Evolutionary conservation across 2,329 filamentous ascomycete genomes (phyloP).

Genomic region (Teratosphaeria pseudoeucalypti): DNA sequence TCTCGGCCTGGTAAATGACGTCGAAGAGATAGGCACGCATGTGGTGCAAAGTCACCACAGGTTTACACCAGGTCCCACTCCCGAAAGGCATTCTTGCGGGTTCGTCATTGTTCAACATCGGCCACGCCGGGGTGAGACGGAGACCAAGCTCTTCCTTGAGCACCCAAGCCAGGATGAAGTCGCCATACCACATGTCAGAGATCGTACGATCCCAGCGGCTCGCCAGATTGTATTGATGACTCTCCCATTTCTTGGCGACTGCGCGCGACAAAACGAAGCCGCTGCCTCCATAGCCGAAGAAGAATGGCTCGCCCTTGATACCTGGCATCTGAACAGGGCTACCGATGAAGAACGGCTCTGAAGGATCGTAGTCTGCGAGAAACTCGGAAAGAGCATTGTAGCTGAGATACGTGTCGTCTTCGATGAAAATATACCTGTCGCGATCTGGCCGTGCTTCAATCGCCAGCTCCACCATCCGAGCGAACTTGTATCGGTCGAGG

Average conservation of each 20-base stretch:
- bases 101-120: constrained; percentile 15
- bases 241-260: constrained; percentile 9
- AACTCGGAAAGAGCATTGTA: constrained; percentile 35
- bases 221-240: constrained; percentile 7
- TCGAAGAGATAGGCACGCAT: constrained; percentile 10
- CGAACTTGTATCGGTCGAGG: constrained; percentile 45
- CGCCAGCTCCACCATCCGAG: constrained; percentile 39
- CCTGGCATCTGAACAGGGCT: constrained; percentile 38
- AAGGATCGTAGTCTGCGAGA: constrained; percentile 35
- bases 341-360: constrained; percentile 37
- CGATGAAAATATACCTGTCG: constrained; percentile 44
- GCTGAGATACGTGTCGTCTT: constrained; percentile 40
- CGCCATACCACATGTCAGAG: constrained; percentile 14
- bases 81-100: constrained; percentile 10
- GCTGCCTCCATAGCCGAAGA: constrained; percentile 16
- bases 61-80: constrained; percentile 16
- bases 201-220: constrained; percentile 14
- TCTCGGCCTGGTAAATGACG: constrained; percentile 11
- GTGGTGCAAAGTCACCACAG: constrained; percentile 17
- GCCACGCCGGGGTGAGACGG: constrained; percentile 10
- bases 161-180: constrained; percentile 15
- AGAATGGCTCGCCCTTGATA: constrained; percentile 2
- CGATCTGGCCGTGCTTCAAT: constrained; percentile 32
- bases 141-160: constrained; percentile 15
- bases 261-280: constrained; percentile 17